Evolutionary conservation across 108 stramenopile genomes (phyloP), one percentile per base, ranked within the genome.

Genomic region (Poteriospumella lacustris): DNA sequence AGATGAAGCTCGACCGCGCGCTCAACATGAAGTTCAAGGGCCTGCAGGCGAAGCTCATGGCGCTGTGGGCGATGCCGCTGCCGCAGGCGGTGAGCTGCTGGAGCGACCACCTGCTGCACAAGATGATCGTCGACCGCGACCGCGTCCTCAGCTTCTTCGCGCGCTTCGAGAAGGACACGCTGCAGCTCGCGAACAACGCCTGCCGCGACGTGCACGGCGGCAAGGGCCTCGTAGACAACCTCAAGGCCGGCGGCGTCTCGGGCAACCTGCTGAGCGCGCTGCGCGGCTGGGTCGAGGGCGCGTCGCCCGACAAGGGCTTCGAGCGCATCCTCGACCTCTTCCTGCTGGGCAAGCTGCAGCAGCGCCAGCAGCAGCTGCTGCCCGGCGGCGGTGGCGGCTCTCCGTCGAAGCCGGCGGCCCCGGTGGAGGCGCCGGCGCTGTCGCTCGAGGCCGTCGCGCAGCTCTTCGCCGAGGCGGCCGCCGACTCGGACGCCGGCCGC

Each of bases 21-120:
- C 28, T 64, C 36, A 64, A 64, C 24, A 64, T 33, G 29, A 64
- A 64, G 24, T 64, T 64, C 36, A 64, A 64, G 5, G 60, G 60
- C 5, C 28, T 9, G 28, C 5, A 9, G 5, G 60, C 12, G 31
- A 64, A 64, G 24, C 24, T 64, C 28, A 31, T 64, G 31, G 15
- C 5, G 5, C 36, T 64, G 36, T 64, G 60, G 60, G 9, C 60
- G 5, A 26, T 34, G 36, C 60, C 60, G 5, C 9, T 64, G 9
- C 29, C 60, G 28, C 5, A 19, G 5, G 60, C 60, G 15, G 24
- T 64, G 5, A 34, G 5, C 28, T 34, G 12, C 5, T 19, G 15
- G 5, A 34, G 9, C 28, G 9, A 64, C 3, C 36, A 19, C 9
- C 3, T 31, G 3, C 5, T 3, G 3, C 15, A 64, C 3, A 19